These are phyloP conservation scores for Boletus pseudopeckii DNA, from an alignment of 768 basidiomycete species.

Conservation along the genomic window DNA sequence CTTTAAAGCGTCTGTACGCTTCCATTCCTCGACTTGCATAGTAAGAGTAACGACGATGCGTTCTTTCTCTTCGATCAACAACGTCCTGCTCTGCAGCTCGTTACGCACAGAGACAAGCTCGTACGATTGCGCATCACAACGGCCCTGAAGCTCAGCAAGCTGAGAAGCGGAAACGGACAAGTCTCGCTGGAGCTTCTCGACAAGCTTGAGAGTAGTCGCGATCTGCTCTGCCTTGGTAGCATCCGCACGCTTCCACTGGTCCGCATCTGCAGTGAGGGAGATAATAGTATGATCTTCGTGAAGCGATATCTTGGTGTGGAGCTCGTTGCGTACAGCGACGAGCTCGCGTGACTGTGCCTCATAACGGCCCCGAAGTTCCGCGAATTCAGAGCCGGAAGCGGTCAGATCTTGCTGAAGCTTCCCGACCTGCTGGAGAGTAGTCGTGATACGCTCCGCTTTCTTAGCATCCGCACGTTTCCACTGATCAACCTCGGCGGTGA, in stretches of 20 bases:
- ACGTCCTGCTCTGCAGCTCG: background rate
- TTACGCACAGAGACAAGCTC: background rate
- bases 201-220: background rate
- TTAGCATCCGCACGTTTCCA: background rate
- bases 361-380: background rate
- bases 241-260: background rate
- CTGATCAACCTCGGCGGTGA: background rate
- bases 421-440: background rate
- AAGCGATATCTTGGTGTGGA: background rate
- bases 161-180: background rate
- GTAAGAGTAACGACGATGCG: background rate
- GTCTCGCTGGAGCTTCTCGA: background rate
- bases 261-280: background rate
- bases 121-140: background rate
- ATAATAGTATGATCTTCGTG: background rate
- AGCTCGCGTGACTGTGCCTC: background rate
- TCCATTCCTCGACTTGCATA: background rate
- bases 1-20: background rate
- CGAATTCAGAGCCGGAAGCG: background rate
- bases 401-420: background rate
- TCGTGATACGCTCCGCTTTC: background rate
- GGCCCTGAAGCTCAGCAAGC: background rate
- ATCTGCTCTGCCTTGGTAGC: background rate
- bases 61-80: background rate
- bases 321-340: background rate